Base-by-base conservation (phyloP, 257 asterid species). In the Verbena officinalis region DNA sequence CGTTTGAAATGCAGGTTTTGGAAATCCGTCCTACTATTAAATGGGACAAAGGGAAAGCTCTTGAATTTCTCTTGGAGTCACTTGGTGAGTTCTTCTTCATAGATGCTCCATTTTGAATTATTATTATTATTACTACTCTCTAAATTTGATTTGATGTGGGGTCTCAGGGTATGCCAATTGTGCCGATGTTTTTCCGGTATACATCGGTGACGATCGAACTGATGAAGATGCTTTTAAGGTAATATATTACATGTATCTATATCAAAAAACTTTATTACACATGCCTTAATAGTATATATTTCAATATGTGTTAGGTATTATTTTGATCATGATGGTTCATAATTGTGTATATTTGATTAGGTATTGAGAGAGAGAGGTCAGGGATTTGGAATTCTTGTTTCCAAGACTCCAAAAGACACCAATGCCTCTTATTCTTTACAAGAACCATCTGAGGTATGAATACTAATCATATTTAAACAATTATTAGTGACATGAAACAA, bases 1-100 rank as follows among this genome's bases (percentile, higher is more conserved):
- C 33, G 5, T 27, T 27, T 5, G 5, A 27, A 42, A 10, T 77
- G 74, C 81, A 88, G 96, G 96, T 88, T 17, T 75, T 92, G 17
- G 98, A 92, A 75, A 85, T 92, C 22, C 97, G 98, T 33, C 98
- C 98, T 16, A 83, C 87, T 45, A 89, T 92, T 77, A 89, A 85
- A 74, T 92, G 98, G 98, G 98, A 92, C 89, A 92, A 92, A 58
- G 98, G 98, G 64, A 92, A 89, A 79, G 98, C 98, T 49, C 87
- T 92, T 55, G 96, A 92, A 69, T 92, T 92, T 74, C 80, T 92
- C 55, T 62, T 92, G 24, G 91, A 89, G 75, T 89, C 98, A 27
- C 96, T 92, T 62, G 98, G 98, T 92, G 62, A 74, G 91, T 67
- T 57, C 36, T 30, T 30, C 7, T 30, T 2, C 36, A 2, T 30